phyloP scores from a whole-genome alignment of 495 filamentous ascomycete genomes.

The Opeltia flavorubescens region DNA sequence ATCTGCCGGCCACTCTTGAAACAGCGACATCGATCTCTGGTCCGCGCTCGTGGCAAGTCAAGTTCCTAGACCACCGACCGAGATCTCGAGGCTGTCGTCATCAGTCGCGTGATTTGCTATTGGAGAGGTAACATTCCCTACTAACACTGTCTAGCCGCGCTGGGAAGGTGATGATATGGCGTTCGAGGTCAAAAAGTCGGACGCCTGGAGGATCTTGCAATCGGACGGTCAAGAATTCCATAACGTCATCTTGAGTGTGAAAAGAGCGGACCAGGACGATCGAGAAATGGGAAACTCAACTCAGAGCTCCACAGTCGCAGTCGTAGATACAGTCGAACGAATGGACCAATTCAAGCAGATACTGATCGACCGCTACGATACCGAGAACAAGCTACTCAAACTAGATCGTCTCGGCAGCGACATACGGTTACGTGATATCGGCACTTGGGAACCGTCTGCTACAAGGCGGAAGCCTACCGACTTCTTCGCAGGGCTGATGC shows the following conservation, averaged over 20 bases:
- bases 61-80: constrained; percentile 43
- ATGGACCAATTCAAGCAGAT: constrained; percentile 35
- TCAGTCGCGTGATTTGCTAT: constrained; percentile 33
- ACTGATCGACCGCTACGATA: constrained; percentile 59
- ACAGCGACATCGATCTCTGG: constrained; percentile 31
- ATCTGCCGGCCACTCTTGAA: not conserved
- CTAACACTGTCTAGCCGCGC: constrained; percentile 63
- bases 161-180: constrained; percentile 55
- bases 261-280: constrained; percentile 19
- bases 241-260: constrained; percentile 8
- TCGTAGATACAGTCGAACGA: constrained; percentile 27
- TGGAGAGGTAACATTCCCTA: constrained; percentile 44
- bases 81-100: constrained; percentile 25
- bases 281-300: not conserved
- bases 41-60: constrained; percentile 44
- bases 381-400: constrained; percentile 56
- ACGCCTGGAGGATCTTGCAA: constrained; percentile 43
- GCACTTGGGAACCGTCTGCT: constrained; percentile 55
- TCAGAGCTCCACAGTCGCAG: constrained; percentile 3
- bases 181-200: constrained; percentile 48
- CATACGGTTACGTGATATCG: constrained; percentile 48
- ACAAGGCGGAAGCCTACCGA: constrained; percentile 48
- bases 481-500: constrained; percentile 80
- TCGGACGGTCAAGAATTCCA: constrained; percentile 33
- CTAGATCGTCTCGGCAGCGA: constrained; percentile 63